Evolutionary conservation across 345 rosid genomes (phyloP), one percentile per base, ranked within the genome.

Genomic region (Salix udensis): DNA sequence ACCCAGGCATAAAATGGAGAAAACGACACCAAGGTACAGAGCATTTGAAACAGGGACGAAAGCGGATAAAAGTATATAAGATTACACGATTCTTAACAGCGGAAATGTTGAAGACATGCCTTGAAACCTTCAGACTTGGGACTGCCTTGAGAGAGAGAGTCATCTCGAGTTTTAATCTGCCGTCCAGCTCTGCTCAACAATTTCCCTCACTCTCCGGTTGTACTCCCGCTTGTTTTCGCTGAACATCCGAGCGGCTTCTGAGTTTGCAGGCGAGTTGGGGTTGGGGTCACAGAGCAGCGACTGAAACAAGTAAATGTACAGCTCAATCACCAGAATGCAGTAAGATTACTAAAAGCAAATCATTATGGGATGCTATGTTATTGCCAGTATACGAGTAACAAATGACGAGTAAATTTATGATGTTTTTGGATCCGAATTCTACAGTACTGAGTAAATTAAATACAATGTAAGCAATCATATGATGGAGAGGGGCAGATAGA

Each of bases 241-340:
- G 76, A 91, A 94, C 98, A 94, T 91, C 70, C 98, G 80, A n/a
- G 97, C 98, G 73, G 98, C 98, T 88, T 94, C 98, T 37, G 98
- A 94, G 80, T 94, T 94, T 40, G 98, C 97, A 53, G 98, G 98
- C n/a, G 98, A 94, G 77, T 91, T 92, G 7, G 98, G 97, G 82
- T 92, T 94, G 50, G 98, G 98, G 58, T 94, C 98, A 73, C 97
- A 92, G 19, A 94, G 97, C 84, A 94, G 80, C 2, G 98, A 94
- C 98, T 94, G 23, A 77, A 84, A 73, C 15, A 19, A 72, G 34
- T 36, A 21, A 40, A 75, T 26, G 60, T 65, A 37, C 30, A 40
- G n/a, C 70, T 37, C 42, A 76, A 44, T 37, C 44, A 36, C 48
- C 53, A 66, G 58, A 36, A 19, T 5, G 19, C 64, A 26, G 23